Percentiles rank a stretch among this genome's conserved stretches.
Evolutionary conservation across 2,329 filamentous ascomycete genomes (phyloP).

Genomic region (Fusarium burgessii): DNA sequence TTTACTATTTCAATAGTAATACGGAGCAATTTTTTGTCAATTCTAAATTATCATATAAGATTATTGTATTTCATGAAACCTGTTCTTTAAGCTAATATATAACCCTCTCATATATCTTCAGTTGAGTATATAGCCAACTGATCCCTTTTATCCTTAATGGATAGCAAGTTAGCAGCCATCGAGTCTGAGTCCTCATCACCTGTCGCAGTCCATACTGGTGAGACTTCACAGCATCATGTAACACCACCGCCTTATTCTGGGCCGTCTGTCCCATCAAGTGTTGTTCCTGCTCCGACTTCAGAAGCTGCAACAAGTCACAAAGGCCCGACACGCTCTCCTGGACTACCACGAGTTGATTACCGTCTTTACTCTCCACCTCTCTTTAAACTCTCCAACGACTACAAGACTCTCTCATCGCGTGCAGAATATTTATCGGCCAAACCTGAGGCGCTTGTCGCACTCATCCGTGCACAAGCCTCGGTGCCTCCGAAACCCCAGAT

Average conservation of each 20-base stretch:
- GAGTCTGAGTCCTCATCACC: not conserved
- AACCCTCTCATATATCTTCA: not conserved
- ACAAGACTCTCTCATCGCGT: conserved; percentile 60
- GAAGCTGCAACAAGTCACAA: conserved; percentile 22
- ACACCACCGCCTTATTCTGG: conserved; percentile 44
- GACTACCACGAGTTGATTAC: conserved; percentile 63
- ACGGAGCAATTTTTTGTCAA: not conserved
- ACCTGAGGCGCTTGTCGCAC: conserved; percentile 57
- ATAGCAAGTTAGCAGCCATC: not conserved
- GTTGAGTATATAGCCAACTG: not conserved
- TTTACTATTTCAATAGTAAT: not conserved
- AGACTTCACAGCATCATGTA: not conserved
- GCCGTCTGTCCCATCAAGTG: conserved; percentile 23
- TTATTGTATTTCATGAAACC: not conserved
- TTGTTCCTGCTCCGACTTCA: not conserved
- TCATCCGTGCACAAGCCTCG: conserved; percentile 62
- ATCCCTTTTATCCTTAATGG: not conserved
- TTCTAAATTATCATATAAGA: not conserved
- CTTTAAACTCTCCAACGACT: conserved; percentile 64
- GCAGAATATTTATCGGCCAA: conserved; percentile 63
- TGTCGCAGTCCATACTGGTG: not conserved
- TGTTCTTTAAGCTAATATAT: not conserved
- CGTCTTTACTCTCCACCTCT: conserved; percentile 64
- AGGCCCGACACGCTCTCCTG: conserved; percentile 55
- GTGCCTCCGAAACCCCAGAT: conserved; percentile 68